phyloP scores from a whole-genome alignment of 306 rosid genomes.

The Inga laurina region DNA sequence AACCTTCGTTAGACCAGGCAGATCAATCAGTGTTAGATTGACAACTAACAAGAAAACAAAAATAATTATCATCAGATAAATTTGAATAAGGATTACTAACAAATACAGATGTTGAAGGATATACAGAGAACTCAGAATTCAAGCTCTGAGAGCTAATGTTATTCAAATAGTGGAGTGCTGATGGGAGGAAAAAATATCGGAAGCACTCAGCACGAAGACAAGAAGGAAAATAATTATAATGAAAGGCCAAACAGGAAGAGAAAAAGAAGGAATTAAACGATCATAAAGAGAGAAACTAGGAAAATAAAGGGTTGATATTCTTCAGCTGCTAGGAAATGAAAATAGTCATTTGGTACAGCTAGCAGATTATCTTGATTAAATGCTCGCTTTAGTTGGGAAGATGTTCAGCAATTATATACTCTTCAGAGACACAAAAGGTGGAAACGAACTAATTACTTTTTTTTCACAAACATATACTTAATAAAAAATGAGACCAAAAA shows the following conservation, averaged over 20 bases:
- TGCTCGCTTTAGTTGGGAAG: neutral
- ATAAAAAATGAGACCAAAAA: slow-evolving; percentile 16
- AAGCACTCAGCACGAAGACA: neutral
- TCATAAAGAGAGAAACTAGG: neutral
- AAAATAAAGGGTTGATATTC: neutral
- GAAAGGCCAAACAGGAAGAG: neutral
- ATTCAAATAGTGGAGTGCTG: neutral
- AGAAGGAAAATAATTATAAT: neutral
- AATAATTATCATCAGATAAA: slow-evolving; percentile 26
- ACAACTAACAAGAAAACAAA: slow-evolving; percentile 55
- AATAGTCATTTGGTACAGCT: neutral
- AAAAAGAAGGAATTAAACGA: neutral
- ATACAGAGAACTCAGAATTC: neutral
- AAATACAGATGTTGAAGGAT: slow-evolving; percentile 7
- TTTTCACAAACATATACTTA: neutral
- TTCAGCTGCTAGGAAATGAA: neutral
- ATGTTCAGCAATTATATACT: neutral
- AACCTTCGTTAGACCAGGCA: slow-evolving; percentile 70
- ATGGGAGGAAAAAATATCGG: neutral
- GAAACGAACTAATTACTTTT: neutral
- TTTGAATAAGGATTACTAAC: slow-evolving; percentile 16
- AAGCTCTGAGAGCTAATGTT: neutral
- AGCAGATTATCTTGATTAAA: neutral
- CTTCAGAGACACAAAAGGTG: neutral
- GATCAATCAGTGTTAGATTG: slow-evolving; percentile 61